phyloP scores from a whole-genome alignment of 2,329 filamentous ascomycete genomes.

The Nemania sp. region DNA sequence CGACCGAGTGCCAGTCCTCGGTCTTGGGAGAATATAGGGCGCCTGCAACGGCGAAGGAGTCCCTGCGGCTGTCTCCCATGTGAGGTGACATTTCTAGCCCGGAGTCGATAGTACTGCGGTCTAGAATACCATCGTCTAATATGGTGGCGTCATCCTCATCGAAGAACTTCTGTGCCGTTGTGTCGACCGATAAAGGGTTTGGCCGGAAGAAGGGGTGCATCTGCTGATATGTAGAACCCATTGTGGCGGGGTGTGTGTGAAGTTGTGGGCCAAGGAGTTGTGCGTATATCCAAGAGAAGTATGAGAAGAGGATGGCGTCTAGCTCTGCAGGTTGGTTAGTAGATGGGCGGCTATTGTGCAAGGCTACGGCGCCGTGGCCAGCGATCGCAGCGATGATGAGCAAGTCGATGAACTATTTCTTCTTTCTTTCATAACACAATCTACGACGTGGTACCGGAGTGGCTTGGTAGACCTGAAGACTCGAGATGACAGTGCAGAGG shows the following conservation, averaged over 20 bases:
- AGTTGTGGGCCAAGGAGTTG: conserved; percentile 20
- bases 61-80: conserved; percentile 65
- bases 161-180: conserved; percentile 60
- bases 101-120: conserved; percentile 63
- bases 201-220: conserved; percentile 58
- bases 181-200: conserved; percentile 58
- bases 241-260: conserved; percentile 41
- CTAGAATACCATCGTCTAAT: conserved; percentile 64
- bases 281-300: conserved; percentile 20
- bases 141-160: conserved; percentile 65
- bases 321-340: conserved; percentile 38
- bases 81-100: conserved; percentile 66
- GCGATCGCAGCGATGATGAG: conserved; percentile 3
- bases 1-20: conserved; percentile 66
- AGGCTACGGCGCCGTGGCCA: conserved; percentile 9
- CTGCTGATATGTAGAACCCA: conserved; percentile 56
- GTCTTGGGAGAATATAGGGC: conserved; percentile 68
- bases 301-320: conserved; percentile 23
- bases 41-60: conserved; percentile 63
- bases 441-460: no score
- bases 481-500: conserved; percentile 33
- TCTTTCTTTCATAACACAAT: no score
- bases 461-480: conserved; percentile 22
- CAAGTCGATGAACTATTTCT: conserved; percentile 6
- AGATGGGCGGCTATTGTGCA: conserved; percentile 31